phyloP scores from a whole-genome alignment of 768 basidiomycete species.

The Rhodocollybia butyracea region DNA sequence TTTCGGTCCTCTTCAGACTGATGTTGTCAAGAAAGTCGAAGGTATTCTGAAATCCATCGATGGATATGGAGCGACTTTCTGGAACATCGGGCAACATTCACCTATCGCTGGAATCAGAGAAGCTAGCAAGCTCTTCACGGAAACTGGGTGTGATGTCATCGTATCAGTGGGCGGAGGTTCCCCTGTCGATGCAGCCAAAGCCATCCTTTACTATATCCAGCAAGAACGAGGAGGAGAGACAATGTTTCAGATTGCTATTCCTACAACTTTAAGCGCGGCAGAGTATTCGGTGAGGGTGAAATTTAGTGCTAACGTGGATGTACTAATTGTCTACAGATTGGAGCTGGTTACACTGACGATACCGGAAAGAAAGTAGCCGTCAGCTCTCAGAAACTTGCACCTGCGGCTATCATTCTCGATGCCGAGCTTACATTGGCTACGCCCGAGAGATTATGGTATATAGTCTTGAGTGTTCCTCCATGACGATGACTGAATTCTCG shows the following conservation, averaged over 20 bases:
- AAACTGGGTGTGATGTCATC: slow-evolving; percentile 61
- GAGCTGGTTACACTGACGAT: slow-evolving; percentile 71
- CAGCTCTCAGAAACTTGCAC: slow-evolving; percentile 53
- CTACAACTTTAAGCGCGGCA: slow-evolving; percentile 78
- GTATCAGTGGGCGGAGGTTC: slow-evolving; percentile 80
- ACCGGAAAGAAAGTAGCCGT: slow-evolving; percentile 63
- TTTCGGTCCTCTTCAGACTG: slow-evolving; percentile 40
- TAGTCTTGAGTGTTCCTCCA: slow-evolving; percentile 10
- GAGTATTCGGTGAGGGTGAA: slow-evolving; percentile 56
- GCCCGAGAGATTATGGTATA: slow-evolving; percentile 71
- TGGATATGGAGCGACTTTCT: slow-evolving; percentile 68
- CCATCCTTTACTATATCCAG: slow-evolving; percentile 62
- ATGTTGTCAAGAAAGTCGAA: slow-evolving; percentile 55
- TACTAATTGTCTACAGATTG: slow-evolving; percentile 35
- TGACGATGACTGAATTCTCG: slow-evolving; percentile 12
- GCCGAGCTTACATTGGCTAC: slow-evolving; percentile 71
- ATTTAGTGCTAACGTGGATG: not conserved
- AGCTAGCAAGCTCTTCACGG: slow-evolving; percentile 53
- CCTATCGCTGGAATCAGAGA: slow-evolving; percentile 64
- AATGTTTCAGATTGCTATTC: slow-evolving; percentile 71
- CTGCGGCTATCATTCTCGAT: slow-evolving; percentile 74
- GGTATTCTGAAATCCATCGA: slow-evolving; percentile 49
- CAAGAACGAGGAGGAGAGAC: slow-evolving; percentile 50
- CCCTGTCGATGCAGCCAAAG: slow-evolving; percentile 76
- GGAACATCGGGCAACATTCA: slow-evolving; percentile 69